Evolutionary conservation across 2,329 filamentous ascomycete species (phyloP).

Genomic region (Calonectria leucothoes): DNA sequence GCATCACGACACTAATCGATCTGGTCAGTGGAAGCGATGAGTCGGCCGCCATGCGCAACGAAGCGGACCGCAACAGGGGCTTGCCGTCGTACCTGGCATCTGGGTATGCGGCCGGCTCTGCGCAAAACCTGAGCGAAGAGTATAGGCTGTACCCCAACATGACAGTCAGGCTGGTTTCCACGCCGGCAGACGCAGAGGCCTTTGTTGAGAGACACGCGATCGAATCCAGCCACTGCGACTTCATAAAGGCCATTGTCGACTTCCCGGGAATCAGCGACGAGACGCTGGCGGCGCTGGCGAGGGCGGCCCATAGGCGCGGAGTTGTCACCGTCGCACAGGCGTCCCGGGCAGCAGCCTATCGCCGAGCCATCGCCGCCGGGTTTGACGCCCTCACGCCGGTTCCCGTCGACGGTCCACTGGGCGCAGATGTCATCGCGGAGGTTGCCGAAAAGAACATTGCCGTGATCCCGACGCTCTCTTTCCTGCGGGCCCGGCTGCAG

Average conservation of each 20-base stretch:
- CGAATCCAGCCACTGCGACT: conserved; percentile 31
- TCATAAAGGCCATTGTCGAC: conserved; percentile 42
- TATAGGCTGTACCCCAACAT: background rate
- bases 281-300: conserved; percentile 35
- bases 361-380: conserved; percentile 38
- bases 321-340: conserved; percentile 43
- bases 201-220: conserved; percentile 4
- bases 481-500: background rate
- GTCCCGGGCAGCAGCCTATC: conserved; percentile 37
- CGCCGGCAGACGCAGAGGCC: conserved; percentile 4
- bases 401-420: conserved; percentile 41
- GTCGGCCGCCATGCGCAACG: conserved; percentile 14
- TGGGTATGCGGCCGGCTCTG: conserved; percentile 12
- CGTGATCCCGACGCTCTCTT: conserved; percentile 42
- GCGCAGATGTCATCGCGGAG: conserved; percentile 23
- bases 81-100: conserved; percentile 26
- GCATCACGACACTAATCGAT: conserved; percentile 29
- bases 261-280: conserved; percentile 35
- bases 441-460: conserved; percentile 35
- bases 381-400: conserved; percentile 45
- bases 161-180: background rate
- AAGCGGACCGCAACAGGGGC: background rate
- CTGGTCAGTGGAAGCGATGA: conserved; percentile 23
- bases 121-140: background rate
- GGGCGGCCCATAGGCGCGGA: conserved; percentile 34